Evolutionary conservation across 2,329 filamentous ascomycete genomes (phyloP), one percentile per base, ranked within the genome.

Genomic region (Microsporum audouinii): DNA sequence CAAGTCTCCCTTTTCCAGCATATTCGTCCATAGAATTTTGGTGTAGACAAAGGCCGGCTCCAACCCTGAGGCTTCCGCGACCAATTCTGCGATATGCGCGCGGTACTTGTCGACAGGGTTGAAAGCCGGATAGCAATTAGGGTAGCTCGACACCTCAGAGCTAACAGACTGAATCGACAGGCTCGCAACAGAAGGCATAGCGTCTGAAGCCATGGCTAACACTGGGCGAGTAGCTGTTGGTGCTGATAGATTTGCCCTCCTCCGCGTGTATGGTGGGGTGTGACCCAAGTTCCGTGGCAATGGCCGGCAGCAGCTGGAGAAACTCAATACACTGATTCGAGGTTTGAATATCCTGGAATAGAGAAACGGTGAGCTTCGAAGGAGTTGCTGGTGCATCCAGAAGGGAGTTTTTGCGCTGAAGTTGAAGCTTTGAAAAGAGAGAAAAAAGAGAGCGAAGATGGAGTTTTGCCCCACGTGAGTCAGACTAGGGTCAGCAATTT

Each of bases 91-190:
- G 63, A 79, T 76, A 63, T 79, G 74, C 63, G 74, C 71, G 61
- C 77, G 71, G 66, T 78, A 79, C 62, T 74, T 71, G 64, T 78
- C 76, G 51, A 79, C 71, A 7, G 76, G 76, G 69, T 79, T 79
- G 67, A 77, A 63, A 34, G 74, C 71, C 63, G 75, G 75, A 65
- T 70, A 77, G 69, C 72, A 75, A 68, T 71, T 69, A 59, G 74
- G 67, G 67, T 72, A 75, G 61, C 73, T 72, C 61, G 75, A 75
- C 31, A 68, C 69, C 63, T 74, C 68, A 27, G 56, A 47, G 6
- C 68, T 66, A 23, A 73, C 74, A 14, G 73, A 73, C 60, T 76
- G 74, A 56, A 77, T 68, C 43, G 73, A 71, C 14, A 77, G 68
- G 27, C 68, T 70, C 68, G 75, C 71, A 45, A 77, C 68, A 38